Evolutionary conservation across 2,329 filamentous ascomycete species (phyloP).

Genomic region (Cladosporium sp.): DNA sequence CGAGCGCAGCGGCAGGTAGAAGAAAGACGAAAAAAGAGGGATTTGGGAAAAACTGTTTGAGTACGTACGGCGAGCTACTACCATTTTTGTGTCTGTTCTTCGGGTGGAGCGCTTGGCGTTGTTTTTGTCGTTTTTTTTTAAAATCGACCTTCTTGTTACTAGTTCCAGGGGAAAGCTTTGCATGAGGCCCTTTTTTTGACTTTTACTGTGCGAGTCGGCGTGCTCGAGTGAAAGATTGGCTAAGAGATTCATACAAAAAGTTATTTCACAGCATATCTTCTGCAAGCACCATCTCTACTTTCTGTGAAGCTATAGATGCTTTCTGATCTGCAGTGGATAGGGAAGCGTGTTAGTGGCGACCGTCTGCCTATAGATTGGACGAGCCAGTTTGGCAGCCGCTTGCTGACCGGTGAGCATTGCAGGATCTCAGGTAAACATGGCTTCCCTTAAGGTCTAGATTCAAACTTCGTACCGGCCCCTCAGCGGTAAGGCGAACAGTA

Average conservation of each 20-base stretch:
- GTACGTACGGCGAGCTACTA: slow-evolving; percentile 1
- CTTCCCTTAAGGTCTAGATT: neutral
- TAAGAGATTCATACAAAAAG: neutral
- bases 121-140: neutral
- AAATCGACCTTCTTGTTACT: neutral
- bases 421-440: neutral
- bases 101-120: slow-evolving; percentile 12
- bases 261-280: neutral
- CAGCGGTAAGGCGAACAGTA: too few relatives aligned
- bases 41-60: slow-evolving; percentile 1
- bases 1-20: slow-evolving; percentile 41
- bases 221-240: slow-evolving; percentile 1
- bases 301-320: neutral
- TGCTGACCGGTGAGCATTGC: neutral
- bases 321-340: neutral
- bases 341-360: neutral
- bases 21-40: neutral
- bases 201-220: slow-evolving; percentile 1
- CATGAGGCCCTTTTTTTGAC: neutral
- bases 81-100: neutral
- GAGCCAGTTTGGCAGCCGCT: neutral
- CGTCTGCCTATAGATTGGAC: too few relatives aligned
- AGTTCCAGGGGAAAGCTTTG: neutral
- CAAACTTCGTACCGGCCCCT: too few relatives aligned
- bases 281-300: neutral